Evolutionary conservation across 345 rosid species (phyloP).

Genomic region (Citrus glauca): DNA sequence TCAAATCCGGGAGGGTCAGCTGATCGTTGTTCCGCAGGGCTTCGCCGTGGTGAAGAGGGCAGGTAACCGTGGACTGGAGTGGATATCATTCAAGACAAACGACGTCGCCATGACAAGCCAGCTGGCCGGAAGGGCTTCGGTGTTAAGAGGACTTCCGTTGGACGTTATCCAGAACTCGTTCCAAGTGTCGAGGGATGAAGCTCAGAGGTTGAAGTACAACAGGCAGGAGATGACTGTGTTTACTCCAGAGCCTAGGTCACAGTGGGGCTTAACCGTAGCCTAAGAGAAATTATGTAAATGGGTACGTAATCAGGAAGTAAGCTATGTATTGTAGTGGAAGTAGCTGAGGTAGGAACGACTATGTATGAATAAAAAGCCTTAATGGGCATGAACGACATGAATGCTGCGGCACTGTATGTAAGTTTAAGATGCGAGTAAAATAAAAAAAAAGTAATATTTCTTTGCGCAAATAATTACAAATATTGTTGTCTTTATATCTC

Average conservation of each 20-base stretch:
- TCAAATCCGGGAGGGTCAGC: slow-evolving; percentile 28
- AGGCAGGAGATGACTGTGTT: slow-evolving; percentile 23
- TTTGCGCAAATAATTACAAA: too few relatives aligned
- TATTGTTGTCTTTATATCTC: too few relatives aligned
- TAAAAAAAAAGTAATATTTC: too few relatives aligned
- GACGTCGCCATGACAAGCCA: slow-evolving; percentile 21
- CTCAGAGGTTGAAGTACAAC: slow-evolving; percentile 27
- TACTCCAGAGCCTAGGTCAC: slow-evolving; percentile 3
- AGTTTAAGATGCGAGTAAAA: too few relatives aligned
- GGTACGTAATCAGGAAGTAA: not conserved
- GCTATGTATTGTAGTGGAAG: too few relatives aligned
- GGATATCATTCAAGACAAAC: slow-evolving; percentile 37
- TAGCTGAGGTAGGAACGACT: too few relatives aligned
- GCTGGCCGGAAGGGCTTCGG: slow-evolving; percentile 30
- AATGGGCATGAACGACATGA: too few relatives aligned
- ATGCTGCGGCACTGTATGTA: too few relatives aligned
- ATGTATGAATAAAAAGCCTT: too few relatives aligned
- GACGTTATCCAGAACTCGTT: slow-evolving; percentile 33
- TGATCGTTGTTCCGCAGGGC: slow-evolving; percentile 33
- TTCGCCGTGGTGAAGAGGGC: slow-evolving; percentile 32
- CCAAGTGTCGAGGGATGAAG: slow-evolving; percentile 30
- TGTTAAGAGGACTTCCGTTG: slow-evolving; percentile 24
- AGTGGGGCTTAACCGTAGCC: not conserved
- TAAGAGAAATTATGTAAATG: not conserved
- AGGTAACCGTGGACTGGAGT: slow-evolving; percentile 25